These are phyloP conservation scores for Biscutella laevigata DNA, from an alignment of 441 rosid species.

Conservation along the genomic window DNA sequence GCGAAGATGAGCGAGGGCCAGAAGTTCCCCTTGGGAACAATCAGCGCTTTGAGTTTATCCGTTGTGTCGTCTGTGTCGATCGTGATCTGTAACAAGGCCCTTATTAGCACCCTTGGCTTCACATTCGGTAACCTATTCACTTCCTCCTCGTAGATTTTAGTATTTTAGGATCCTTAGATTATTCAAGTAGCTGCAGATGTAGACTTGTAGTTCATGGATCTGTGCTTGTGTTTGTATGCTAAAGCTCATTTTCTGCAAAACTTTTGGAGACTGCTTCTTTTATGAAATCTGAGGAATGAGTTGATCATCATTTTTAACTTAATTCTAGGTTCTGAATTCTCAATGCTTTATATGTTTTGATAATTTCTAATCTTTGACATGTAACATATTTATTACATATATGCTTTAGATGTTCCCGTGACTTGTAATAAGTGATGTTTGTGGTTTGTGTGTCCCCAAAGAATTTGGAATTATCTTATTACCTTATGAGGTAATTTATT, in stretches of 20 bases:
- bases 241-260: not conserved
- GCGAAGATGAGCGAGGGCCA: constrained; percentile 70
- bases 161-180: not conserved
- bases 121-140: constrained; percentile 51
- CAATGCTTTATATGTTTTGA: not conserved
- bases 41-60: constrained; percentile 85
- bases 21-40: constrained; percentile 86
- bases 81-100: constrained; percentile 97
- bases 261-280: not conserved
- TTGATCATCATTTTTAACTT: not conserved
- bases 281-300: not conserved
- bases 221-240: not conserved
- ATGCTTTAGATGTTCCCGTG: not conserved
- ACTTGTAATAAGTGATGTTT: constrained; percentile 5
- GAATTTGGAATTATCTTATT: not conserved
- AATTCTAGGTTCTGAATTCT: not conserved
- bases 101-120: constrained; percentile 86
- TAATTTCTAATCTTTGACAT: not conserved
- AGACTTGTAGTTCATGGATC: constrained; percentile 2
- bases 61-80: constrained; percentile 94
- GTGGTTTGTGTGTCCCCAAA: not conserved
- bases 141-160: not conserved
- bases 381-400: too few relatives aligned
- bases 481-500: constrained; percentile 4
- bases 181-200: not conserved